Base-by-base conservation (phyloP, 2,329 filamentous ascomycete species). In the Bipolaris gigantea region DNA sequence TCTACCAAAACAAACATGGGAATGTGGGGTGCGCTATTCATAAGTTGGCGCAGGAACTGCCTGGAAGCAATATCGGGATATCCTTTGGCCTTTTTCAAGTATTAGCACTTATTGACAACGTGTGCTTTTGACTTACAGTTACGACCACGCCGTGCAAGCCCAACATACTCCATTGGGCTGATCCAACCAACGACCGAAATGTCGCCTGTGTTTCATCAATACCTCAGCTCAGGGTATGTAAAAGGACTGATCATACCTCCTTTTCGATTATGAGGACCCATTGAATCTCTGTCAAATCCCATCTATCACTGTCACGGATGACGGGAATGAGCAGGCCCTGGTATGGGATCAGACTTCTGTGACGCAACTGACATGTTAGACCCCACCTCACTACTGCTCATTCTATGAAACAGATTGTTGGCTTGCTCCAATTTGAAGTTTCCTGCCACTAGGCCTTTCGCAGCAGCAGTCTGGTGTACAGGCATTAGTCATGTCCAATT, bases 241-340 rank as follows among this genome's bases (percentile, higher is more conserved):
- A 16, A 16, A 42, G 38, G 18, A 15, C 43, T 8, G 18, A 27
- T 19, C 71, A 53, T 60, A 85, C 88, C 78, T 94, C 90, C 74
- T 94, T 93, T 68, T 94, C 90, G 47, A 93, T 81, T 0, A 93
- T 82, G 0, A 93, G 75, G 39, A 92, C 76, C 88, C 87, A 92
- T 49, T 77, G 76, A 2, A 82, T 73, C 1, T 65, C 55, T 0
- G 71, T 69, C n/a, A 87, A 71, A 35, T 84, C 72, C 1, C 89
- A 62, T 2, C 67, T 67, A 0, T 79, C 73, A 11, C 87, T 77
- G 0, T 80, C 78, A 45, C 75, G 76, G 2, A 79, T 61, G 6
- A 76, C 75, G 0, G 89, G 88, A 8, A 93, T 77, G 0, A 87
- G 74, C 5, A 82, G 75, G 1, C 88, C 87, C 83, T 89, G n/a